phyloP scores from a whole-genome alignment of 1,284 basidiomycete species.

The Takashimella koratensis region DNA sequence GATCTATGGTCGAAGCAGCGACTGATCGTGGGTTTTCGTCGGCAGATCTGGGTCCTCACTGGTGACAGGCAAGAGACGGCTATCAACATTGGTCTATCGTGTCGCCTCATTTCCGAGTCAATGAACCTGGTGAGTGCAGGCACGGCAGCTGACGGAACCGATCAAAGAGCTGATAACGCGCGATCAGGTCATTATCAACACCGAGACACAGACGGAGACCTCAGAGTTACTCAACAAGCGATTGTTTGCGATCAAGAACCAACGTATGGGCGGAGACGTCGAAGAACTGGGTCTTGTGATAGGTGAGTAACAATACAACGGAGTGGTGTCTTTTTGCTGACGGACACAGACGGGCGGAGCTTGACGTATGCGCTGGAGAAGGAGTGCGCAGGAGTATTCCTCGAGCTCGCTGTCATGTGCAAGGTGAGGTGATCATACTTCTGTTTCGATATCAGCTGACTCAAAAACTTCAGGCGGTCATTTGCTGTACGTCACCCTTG shows the following conservation, averaged over 20 bases:
- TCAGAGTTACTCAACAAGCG: conserved; percentile 85
- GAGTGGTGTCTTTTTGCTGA: neutral
- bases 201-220: conserved; percentile 77
- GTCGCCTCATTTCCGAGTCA: conserved; percentile 91
- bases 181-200: conserved; percentile 97
- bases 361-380: conserved; percentile 90
- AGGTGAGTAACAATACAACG: conserved; percentile 54
- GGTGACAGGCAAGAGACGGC: conserved; percentile 98
- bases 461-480: conserved; percentile 60
- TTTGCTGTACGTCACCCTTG: conserved; percentile 70
- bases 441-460: conserved; percentile 8
- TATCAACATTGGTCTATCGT: conserved; percentile 98
- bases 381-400: conserved; percentile 78
- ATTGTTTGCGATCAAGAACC: conserved; percentile 86
- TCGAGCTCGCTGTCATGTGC: conserved; percentile 96
- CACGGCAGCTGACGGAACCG: conserved; percentile 30
- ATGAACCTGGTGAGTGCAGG: conserved; percentile 99
- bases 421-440: conserved; percentile 52
- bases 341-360: conserved; percentile 93
- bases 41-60: conserved; percentile 90
- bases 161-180: conserved; percentile 59
- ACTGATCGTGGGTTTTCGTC: too few relatives aligned
- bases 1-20: too few relatives aligned
- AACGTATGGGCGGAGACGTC: conserved; percentile 80
- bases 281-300: conserved; percentile 95